Base-by-base conservation (phyloP, 257 asterid species). In the Solanum chaucha region DNA sequence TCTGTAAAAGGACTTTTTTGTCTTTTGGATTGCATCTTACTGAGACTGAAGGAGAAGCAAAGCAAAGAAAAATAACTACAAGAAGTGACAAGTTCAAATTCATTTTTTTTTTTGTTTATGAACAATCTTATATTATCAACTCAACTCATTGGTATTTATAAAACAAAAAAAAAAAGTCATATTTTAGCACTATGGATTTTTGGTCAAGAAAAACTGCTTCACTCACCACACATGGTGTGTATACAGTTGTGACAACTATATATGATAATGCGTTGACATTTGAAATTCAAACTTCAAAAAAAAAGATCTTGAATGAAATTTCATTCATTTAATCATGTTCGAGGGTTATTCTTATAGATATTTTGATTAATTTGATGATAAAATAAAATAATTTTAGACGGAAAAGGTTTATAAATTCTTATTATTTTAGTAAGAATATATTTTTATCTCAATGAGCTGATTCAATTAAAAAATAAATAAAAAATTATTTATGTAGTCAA, bases 1-100 rank as follows among this genome's bases (percentile, higher is more conserved):
- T 91, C 68, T 91, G 61, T 13, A 93, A 86, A 20, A 95, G 94
- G 65, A 82, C 94, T 22, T 89, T 87, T 75, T 93, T 94, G 92
- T 95, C 98, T 15, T 91, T 87, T 46, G 96, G 93, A 86, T 95
- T 85, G 89, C 98, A 92, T 40, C 87, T 91, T 24, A 86, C 89
- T 8, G 84, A 84, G 0, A 85, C 44, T 35, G 90, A 70, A 32
- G 75, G 64, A 6, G 46, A 83, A 22, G 83, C 74, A 28, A 30
- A 35, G 9, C 86, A 58, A 24, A 92, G 85, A 44, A 19, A 28
- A 88, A 84, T 5, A 5, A 81, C 13, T 10, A 38, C 44, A 28
- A 67, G 67, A 32, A 35, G 20, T 1, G 87, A 1, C 8, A 78
- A 41, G 3, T 65, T 65, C 80, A n/a, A 13, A 61, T 84, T 30